Base-by-base conservation (phyloP, 768 basidiomycete genomes). In the Agrocybe praecox region DNA sequence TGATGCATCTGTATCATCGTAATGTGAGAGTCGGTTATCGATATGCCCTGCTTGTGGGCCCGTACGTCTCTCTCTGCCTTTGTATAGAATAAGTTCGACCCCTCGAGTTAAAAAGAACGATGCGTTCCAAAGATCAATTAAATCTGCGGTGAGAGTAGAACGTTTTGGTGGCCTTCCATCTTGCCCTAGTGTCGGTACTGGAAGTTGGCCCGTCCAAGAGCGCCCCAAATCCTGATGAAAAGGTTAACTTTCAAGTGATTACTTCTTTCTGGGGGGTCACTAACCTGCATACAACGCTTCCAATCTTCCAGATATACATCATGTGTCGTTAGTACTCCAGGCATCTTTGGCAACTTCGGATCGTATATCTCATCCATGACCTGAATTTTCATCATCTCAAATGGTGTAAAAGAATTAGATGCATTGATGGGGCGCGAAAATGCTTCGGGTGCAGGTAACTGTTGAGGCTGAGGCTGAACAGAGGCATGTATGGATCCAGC, bases 241-340 rank as follows among this genome's bases (percentile, higher is more conserved):
- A 11, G 19, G 36, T 48, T 18, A 23, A 6, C 56, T 46, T 46
- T 49, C 33, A 42, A 8, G 14, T 23, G 14, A 40, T 9, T 17
- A 5, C 9, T 17, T 18, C 23, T 26, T 26, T 46, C 26, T 49
- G 24, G n/a, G 3, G 4, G 49, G 43, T 26, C 50, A 76, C 81
- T 12, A 65, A 90, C 91, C 74, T 85, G 83, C 79, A 89, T 88
- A 63, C 90, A 82, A 50, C 92, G 78, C 59, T 80, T 83, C 92
- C 92, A 94, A 64, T 94, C 92, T 53, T 88, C 85, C 58, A 82
- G 79, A 58, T 84, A 84, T 10, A 92, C 85, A 64, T 94, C 92
- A 65, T 93, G 92, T 18, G 89, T 79, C 33, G 83, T 77, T 21
- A 94, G 80, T 11, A 88, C 83, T 6, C 78, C 59, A 7, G 92